Evolutionary conservation across 768 basidiomycete genomes (phyloP).

Genomic region (Pleurotus eryngii): DNA sequence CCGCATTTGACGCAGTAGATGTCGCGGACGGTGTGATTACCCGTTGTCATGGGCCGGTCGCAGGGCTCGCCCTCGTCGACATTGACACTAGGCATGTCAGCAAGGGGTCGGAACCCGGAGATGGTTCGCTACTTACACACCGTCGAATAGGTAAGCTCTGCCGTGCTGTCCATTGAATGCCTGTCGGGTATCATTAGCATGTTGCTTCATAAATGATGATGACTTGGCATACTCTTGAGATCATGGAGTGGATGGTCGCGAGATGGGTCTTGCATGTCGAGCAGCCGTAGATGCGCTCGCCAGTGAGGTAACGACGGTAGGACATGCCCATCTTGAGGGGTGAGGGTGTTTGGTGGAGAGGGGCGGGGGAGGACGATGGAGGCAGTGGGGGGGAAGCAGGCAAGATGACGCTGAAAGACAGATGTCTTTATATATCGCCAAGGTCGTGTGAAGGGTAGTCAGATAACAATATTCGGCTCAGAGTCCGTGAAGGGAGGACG

Average conservation of each 20-base stretch:
- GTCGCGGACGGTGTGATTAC: conserved; percentile 93
- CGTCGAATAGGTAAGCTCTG: conserved; percentile 90
- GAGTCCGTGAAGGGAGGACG: conserved; percentile 11
- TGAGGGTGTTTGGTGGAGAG: conserved; percentile 35
- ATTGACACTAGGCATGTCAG: conserved; percentile 68
- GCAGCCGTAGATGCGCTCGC: conserved; percentile 87
- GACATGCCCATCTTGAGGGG: conserved; percentile 74
- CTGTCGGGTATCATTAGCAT: conserved; percentile 37
- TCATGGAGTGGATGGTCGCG: conserved; percentile 87
- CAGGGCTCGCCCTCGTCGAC: conserved; percentile 84
- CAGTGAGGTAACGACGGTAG: conserved; percentile 82
- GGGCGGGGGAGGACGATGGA: conserved; percentile 7
- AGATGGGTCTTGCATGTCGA: conserved; percentile 85
- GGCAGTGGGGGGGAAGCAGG: conserved; percentile 8
- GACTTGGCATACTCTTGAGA: conserved; percentile 66
- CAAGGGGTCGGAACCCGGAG: conserved; percentile 8
- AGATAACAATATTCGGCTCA: conserved; percentile 10
- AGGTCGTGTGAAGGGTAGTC: conserved; percentile 14
- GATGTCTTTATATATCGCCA: conserved; percentile 9
- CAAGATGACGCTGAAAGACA: conserved; percentile 21
- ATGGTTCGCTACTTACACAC: conserved; percentile 61
- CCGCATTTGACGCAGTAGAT: conserved; percentile 92
- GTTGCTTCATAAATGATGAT: conserved; percentile 7
- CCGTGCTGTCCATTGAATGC: conserved; percentile 98
- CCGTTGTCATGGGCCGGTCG: conserved; percentile 96